Evolutionary conservation across 805 yeast species (phyloP).

Genomic region (Starmera amethionina): DNA sequence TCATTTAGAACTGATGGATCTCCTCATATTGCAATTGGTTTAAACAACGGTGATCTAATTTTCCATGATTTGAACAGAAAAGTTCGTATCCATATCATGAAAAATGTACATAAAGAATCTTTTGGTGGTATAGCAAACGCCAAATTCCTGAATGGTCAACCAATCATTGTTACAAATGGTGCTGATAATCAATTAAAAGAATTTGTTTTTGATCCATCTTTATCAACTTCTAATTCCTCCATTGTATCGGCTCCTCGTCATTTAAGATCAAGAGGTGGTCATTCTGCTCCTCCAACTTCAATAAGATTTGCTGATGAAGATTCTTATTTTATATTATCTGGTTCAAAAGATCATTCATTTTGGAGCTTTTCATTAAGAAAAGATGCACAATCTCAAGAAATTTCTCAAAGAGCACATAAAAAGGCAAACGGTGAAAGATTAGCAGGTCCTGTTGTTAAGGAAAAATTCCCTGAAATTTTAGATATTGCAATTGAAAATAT

Average conservation of each 20-base stretch:
- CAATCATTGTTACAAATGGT: conserved; percentile 81
- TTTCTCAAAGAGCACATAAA: conserved; percentile 64
- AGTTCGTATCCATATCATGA: conserved; percentile 65
- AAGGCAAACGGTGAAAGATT: conserved; percentile 35
- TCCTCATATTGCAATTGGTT: conserved; percentile 72
- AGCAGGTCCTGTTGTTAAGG: conserved; percentile 51
- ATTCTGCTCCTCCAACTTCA: conserved; percentile 76
- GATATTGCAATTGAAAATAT: conserved; percentile 63
- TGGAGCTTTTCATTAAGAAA: conserved; percentile 92
- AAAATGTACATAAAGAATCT: conserved; percentile 61
- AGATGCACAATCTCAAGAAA: conserved; percentile 91
- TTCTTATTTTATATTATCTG: conserved; percentile 78
- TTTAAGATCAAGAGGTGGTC: conserved; percentile 95
- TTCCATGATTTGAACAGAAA: conserved; percentile 74
- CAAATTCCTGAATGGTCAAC: conserved; percentile 80
- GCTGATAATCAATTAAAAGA: conserved; percentile 87
- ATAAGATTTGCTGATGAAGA: conserved; percentile 70
- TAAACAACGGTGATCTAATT: conserved; percentile 70
- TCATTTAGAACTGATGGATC: conserved; percentile 91
- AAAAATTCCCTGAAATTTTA: conserved; percentile 69
- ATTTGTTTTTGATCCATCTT: conserved; percentile 85
- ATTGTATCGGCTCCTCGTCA: conserved; percentile 85
- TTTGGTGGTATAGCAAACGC: conserved; percentile 73
- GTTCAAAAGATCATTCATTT: conserved; percentile 75
- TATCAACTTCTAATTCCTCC: conserved; percentile 46